Percentiles rank a stretch among this genome's conserved stretches.
These are phyloP conservation scores for Colletotrichum sp. DNA, from an alignment of 2,329 filamentous ascomycete species.

Conservation along the genomic window DNA sequence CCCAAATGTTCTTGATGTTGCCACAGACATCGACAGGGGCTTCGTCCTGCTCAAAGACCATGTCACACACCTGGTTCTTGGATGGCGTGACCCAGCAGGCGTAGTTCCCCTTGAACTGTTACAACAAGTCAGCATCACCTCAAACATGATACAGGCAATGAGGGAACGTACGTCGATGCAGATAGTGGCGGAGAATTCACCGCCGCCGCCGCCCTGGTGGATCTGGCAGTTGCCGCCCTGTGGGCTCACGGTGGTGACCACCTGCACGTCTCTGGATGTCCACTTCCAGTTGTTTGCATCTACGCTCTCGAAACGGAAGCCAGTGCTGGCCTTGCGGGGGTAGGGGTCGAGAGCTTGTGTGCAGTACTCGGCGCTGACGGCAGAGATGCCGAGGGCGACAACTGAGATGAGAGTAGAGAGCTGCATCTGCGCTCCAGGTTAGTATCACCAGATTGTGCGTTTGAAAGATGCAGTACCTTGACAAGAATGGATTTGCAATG, in stretches of 20 bases:
- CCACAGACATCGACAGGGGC: neutral
- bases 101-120: neutral
- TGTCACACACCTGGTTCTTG: neutral
- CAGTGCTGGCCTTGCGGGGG: neutral
- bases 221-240: neutral
- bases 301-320: neutral
- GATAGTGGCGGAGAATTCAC: neutral
- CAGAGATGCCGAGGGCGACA: neutral
- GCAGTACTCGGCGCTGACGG: neutral
- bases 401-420: neutral
- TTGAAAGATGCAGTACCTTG: neutral
- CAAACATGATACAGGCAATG: neutral
- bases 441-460: neutral
- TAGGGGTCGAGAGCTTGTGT: neutral
- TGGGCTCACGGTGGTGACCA: neutral
- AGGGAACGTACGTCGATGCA: neutral
- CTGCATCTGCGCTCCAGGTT: neutral
- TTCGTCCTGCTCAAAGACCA: neutral
- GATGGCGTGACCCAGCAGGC: neutral
- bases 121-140: neutral
- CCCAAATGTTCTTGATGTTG: neutral
- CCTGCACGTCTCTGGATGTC: neutral
- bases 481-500: neutral
- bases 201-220: slow-evolving; percentile 6
- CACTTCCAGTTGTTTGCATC: neutral